Conservation (phyloP, 2,329 filamentous ascomycete species). For the Colletotrichum limetticola region DNA sequence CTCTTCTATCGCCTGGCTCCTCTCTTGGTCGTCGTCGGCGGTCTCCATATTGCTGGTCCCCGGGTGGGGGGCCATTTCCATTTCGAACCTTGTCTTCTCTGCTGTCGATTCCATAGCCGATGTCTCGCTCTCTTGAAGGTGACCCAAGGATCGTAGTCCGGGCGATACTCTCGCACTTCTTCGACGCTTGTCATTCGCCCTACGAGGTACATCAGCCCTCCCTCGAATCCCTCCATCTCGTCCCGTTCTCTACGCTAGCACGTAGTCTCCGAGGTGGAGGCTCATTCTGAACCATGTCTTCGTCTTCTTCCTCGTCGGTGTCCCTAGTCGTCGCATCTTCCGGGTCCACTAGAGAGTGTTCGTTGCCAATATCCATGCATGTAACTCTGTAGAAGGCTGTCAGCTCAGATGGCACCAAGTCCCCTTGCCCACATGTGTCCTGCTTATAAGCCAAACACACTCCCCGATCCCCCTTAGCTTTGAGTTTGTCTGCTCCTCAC, state of each 20-base stretch:
- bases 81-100: background rate
- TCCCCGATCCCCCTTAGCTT: background rate
- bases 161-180: conserved; percentile 3
- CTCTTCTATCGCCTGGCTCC: background rate
- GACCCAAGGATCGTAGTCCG: background rate
- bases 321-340: conserved; percentile 33
- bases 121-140: background rate
- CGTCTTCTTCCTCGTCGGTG: conserved; percentile 7
- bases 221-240: background rate
- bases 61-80: background rate
- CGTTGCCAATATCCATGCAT: conserved; percentile 11
- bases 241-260: conserved; percentile 1
- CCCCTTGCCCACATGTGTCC: background rate
- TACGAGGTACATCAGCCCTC: conserved; percentile 6
- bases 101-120: background rate
- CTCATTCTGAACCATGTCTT: conserved; percentile 21
- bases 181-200: conserved; percentile 19
- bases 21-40: background rate
- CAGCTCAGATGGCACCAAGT: conserved; percentile 26
- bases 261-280: conserved; percentile 28
- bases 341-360: background rate
- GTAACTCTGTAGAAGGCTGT: background rate
- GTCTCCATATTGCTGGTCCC: conserved; percentile 3
- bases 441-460: conserved; percentile 23
- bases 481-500: conserved; percentile 6